A percentile compares a stretch with the other conserved stretches of the same genome.
Conservation (phyloP, 2,329 filamentous ascomycete genomes). For the Sphaerostilbella broomeana region DNA sequence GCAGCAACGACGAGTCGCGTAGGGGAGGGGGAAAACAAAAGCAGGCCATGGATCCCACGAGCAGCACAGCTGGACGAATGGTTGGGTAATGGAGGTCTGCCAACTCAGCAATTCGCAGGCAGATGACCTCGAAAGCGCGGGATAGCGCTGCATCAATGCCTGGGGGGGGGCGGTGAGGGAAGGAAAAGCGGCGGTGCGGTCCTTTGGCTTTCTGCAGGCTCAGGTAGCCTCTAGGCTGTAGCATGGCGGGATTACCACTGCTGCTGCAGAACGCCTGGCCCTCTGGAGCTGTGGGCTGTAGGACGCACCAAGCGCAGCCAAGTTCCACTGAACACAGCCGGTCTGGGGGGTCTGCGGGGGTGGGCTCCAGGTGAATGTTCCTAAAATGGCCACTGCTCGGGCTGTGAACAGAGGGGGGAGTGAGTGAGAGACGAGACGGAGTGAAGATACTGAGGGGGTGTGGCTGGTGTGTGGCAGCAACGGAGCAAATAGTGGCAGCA, state of each 20-base stretch:
- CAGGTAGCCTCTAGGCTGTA: neutral
- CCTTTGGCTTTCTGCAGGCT: neutral
- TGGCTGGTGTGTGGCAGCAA: neutral
- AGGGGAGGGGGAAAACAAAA: no score
- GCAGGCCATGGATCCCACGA: no score
- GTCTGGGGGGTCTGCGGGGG: neutral
- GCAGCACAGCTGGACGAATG: constrained; percentile 8
- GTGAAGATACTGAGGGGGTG: no score
- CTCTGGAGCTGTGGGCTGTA: neutral
- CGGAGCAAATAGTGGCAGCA: neutral
- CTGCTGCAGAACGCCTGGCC: neutral
- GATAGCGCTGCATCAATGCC: constrained; percentile 11
- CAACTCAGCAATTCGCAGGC: constrained; percentile 31
- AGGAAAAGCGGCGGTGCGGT: neutral
- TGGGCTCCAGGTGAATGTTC: no score
- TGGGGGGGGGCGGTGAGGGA: neutral
- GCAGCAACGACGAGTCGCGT: no score
- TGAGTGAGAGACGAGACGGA: no score
- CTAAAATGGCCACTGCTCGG: no score
- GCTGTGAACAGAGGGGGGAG: no score
- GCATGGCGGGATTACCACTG: neutral
- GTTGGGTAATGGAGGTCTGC: constrained; percentile 20
- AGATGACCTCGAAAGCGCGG: constrained; percentile 27
- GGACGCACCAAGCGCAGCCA: constrained; percentile 2
- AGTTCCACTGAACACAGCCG: constrained; percentile 7